Evolutionary conservation across 108 stramenopile species (phyloP).

Genomic region (Fragilariopsis cylindrus): DNA sequence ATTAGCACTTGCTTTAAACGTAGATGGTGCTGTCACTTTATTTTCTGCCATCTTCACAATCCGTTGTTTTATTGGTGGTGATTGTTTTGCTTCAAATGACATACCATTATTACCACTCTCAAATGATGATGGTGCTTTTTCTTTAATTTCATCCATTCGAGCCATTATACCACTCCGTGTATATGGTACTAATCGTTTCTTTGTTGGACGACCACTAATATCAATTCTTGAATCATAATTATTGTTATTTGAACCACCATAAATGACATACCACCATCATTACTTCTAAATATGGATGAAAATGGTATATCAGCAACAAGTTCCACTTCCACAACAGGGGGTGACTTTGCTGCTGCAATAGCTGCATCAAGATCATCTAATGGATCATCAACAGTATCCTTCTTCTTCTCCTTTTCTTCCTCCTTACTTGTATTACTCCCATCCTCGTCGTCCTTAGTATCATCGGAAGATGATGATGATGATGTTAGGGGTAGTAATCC

Average conservation of each 20-base stretch:
- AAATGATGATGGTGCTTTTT: neutral
- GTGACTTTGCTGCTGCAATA: neutral
- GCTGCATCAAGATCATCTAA: neutral
- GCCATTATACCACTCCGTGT: neutral
- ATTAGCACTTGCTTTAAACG: neutral
- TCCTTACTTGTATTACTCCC: neutral
- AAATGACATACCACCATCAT: neutral
- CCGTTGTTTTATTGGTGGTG: neutral
- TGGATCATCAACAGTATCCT: neutral
- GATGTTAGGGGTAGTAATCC: no score
- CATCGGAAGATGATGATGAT: no score
- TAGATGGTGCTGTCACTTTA: neutral
- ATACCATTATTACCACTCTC: neutral
- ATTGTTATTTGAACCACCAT: neutral
- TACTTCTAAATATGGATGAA: neutral
- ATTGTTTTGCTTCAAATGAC: slow-evolving; percentile 1
- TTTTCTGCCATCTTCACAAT: neutral
- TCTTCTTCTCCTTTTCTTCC: neutral
- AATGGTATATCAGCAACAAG: no score
- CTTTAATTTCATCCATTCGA: neutral
- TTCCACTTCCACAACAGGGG: neutral
- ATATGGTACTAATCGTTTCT: no score
- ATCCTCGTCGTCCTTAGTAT: neutral
- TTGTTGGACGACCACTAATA: no score
- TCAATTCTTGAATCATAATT: neutral